A percentile compares a stretch with the other conserved stretches of the same genome.
phyloP scores from a whole-genome alignment of 2,329 filamentous ascomycete species.

The Nothophoma quercina region DNA sequence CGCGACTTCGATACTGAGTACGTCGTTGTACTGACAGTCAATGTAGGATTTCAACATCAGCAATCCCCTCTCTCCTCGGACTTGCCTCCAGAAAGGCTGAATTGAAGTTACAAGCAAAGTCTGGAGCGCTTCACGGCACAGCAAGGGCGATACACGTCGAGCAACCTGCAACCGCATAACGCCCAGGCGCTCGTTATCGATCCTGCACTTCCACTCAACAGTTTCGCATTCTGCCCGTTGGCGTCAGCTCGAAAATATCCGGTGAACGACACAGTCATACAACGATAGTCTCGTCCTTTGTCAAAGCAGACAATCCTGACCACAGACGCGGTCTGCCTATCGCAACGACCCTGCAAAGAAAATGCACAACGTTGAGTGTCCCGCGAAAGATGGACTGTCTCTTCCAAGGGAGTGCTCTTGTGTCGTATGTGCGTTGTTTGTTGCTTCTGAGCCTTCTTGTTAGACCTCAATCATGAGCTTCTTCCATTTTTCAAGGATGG shows the following conservation, averaged over 20 bases:
- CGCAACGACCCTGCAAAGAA: not conserved
- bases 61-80: not conserved
- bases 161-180: constrained; percentile 12
- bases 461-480: not conserved
- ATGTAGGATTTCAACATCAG: not conserved
- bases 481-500: not conserved
- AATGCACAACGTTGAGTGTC: not conserved
- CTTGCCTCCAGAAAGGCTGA: constrained; percentile 5
- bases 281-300: not conserved
- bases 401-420: too few relatives aligned
- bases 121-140: constrained; percentile 1
- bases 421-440: not conserved
- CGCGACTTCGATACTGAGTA: constrained; percentile 1
- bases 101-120: not conserved
- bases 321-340: not conserved
- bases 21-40: constrained; percentile 5
- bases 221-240: constrained; percentile 11
- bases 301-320: not conserved
- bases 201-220: constrained; percentile 16
- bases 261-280: constrained; percentile 12
- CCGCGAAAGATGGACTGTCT: not conserved
- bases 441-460: not conserved
- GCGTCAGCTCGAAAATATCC: constrained; percentile 1
- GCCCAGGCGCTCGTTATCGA: constrained; percentile 9
- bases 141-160: constrained; percentile 10